phyloP scores from a whole-genome alignment of 108 stramenopile genomes.

The Mayamaea pseudoterrestris region DNA sequence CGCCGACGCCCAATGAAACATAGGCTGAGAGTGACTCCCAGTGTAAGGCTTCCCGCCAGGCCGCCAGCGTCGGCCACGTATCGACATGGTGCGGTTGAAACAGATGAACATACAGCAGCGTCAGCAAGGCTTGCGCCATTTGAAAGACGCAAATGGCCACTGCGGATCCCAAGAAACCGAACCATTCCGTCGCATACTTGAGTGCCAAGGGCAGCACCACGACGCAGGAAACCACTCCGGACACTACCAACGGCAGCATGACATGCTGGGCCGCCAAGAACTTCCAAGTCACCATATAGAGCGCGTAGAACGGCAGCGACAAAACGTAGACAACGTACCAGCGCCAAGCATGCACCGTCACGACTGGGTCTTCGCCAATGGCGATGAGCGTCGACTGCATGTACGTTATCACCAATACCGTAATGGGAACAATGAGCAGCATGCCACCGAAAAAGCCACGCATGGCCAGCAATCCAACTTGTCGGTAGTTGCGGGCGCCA shows the following conservation, averaged over 20 bases:
- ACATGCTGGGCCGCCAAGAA: constrained; percentile 33
- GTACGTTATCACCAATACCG: constrained; percentile 6
- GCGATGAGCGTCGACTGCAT: constrained; percentile 3
- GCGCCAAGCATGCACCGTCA: constrained; percentile 6
- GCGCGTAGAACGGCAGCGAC: constrained; percentile 20
- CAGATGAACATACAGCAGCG: constrained; percentile 15
- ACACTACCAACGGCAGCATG: constrained; percentile 24
- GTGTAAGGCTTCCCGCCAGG: constrained; percentile 4
- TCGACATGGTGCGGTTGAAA: constrained; percentile 13
- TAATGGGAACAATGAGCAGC: constrained; percentile 22
- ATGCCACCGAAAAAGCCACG: constrained; percentile 21
- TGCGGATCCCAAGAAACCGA: constrained; percentile 30
- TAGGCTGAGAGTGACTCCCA: constrained; percentile 5
- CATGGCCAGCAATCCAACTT: constrained; percentile 31
- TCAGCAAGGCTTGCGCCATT: constrained; percentile 7
- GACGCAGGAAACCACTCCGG: constrained; percentile 1
- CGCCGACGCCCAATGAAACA: constrained; percentile 20
- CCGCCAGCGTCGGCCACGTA: constrained; percentile 28
- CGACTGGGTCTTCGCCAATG: constrained; percentile 19
- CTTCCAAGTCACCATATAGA: constrained; percentile 28
- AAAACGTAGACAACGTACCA: constrained; percentile 25
- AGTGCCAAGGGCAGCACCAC: constrained; percentile 23
- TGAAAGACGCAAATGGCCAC: constrained; percentile 18
- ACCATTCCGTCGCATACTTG: constrained; percentile 1
- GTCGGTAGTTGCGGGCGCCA: constrained; percentile 19